phyloP scores from a whole-genome alignment of 352 stramenopile species.

The Salisapilia sapeloensis region DNA sequence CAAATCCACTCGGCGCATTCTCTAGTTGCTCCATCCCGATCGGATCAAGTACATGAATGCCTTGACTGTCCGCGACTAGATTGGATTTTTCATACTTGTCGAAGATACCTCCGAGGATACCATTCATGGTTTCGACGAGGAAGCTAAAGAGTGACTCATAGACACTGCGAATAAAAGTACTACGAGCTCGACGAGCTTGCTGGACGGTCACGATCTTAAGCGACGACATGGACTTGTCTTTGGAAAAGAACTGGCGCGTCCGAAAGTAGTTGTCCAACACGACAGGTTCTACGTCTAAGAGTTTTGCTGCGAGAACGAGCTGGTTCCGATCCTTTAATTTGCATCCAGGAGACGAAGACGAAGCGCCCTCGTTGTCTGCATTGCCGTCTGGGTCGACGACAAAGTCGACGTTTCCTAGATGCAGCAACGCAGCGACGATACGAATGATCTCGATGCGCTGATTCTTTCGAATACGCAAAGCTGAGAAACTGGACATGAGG shows the following conservation, averaged over 20 bases:
- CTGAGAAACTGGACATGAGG: constrained; percentile 66
- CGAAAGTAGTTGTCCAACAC: constrained; percentile 79
- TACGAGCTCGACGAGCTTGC: constrained; percentile 45
- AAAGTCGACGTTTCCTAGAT: constrained; percentile 71
- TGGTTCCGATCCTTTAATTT: constrained; percentile 43
- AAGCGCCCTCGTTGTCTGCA: too few relatives aligned
- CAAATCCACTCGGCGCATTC: constrained; percentile 41
- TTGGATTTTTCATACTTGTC: constrained; percentile 75
- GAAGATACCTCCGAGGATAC: constrained; percentile 65
- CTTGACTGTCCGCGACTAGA: constrained; percentile 61
- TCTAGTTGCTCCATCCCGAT: constrained; percentile 57
- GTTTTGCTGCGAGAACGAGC: constrained; percentile 41
- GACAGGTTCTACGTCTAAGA: constrained; percentile 61
- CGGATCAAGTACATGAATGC: constrained; percentile 68
- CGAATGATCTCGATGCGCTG: constrained; percentile 68
- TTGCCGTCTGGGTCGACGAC: constrained; percentile 22
- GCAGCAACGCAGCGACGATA: constrained; percentile 51
- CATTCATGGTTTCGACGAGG: constrained; percentile 63
- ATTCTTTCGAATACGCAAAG: constrained; percentile 59
- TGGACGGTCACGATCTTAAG: constrained; percentile 67
- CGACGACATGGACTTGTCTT: constrained; percentile 64
- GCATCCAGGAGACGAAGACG: constrained; percentile 27
- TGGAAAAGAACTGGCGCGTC: constrained; percentile 63
- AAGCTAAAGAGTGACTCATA: constrained; percentile 70
- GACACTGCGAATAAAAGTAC: constrained; percentile 65